Evolutionary conservation across 2,329 filamentous ascomycete species (phyloP).

Genomic region (Fusarium nematophilum): DNA sequence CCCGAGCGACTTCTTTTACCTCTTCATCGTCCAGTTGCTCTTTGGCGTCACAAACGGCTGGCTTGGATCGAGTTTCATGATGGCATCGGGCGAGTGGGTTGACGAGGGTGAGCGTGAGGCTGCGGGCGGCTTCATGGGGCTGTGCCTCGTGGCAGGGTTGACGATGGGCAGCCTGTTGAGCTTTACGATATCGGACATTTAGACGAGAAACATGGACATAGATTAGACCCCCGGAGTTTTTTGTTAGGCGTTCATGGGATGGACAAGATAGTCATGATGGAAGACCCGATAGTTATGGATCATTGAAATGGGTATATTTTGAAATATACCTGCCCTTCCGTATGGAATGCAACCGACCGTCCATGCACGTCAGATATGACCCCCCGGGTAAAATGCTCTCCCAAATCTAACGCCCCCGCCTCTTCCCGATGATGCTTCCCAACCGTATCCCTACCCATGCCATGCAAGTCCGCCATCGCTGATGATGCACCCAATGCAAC

Average conservation of each 20-base stretch:
- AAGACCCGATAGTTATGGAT: conserved; percentile 22
- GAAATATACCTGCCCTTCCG: conserved; percentile 6
- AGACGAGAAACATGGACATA: conserved; percentile 25
- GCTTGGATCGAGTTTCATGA: conserved; percentile 90
- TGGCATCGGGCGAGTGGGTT: conserved; percentile 86
- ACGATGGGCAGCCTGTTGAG: conserved; percentile 89
- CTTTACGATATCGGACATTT: conserved; percentile 74
- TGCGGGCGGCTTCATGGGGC: conserved; percentile 91
- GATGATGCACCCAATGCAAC: conserved; percentile 39
- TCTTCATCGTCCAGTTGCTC: conserved; percentile 82
- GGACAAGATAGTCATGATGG: conserved; percentile 15
- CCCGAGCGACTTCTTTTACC: conserved; percentile 86
- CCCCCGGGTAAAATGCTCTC: conserved; percentile 25
- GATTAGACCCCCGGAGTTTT: conserved; percentile 10
- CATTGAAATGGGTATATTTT: too few relatives aligned
- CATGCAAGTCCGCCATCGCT: conserved; percentile 34
- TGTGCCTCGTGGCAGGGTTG: conserved; percentile 88
- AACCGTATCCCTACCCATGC: conserved; percentile 33
- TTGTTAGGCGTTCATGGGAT: conserved; percentile 17
- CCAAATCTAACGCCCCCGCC: conserved; percentile 35
- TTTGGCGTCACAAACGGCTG: conserved; percentile 92
- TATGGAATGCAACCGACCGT: conserved; percentile 31
- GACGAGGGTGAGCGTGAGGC: conserved; percentile 86
- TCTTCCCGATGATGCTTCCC: conserved; percentile 37
- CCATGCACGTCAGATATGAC: conserved; percentile 27